A percentile compares a stretch with the other conserved stretches of the same genome.
Evolutionary conservation across 75 land plant genomes (phyloP).

Genomic region (Azolla pinnata): DNA sequence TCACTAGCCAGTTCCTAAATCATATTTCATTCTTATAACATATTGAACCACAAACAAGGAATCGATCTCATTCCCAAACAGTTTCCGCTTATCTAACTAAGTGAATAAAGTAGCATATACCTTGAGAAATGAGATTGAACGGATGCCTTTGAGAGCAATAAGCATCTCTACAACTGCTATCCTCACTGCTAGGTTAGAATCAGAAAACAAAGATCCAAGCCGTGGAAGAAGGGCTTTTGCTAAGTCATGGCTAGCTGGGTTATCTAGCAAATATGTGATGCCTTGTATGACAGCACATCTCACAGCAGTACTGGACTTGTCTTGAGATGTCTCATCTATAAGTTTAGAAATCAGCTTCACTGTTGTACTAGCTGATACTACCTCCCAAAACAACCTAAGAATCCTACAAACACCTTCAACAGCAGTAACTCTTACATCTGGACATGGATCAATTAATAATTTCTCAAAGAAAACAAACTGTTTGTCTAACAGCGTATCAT

Average conservation of each 20-base stretch:
- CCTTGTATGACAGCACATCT: slow-evolving; percentile 64
- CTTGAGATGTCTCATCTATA: slow-evolving; percentile 59
- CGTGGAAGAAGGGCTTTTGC: slow-evolving; percentile 65
- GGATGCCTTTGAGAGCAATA: slow-evolving; percentile 45
- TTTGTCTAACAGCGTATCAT: slow-evolving; percentile 59
- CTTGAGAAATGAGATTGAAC: slow-evolving; percentile 59
- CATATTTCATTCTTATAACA: no score
- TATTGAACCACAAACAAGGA: slow-evolving; percentile 1
- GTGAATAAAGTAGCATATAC: no score
- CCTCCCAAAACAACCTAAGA: slow-evolving; percentile 77
- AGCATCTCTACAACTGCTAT: slow-evolving; percentile 56
- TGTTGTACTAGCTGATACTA: slow-evolving; percentile 57
- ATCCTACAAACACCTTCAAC: slow-evolving; percentile 75
- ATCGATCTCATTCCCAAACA: no score
- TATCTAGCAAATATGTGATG: slow-evolving; percentile 58
- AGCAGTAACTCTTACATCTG: slow-evolving; percentile 61
- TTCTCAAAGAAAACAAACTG: slow-evolving; percentile 70
- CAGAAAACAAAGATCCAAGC: slow-evolving; percentile 44
- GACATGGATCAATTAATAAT: slow-evolving; percentile 60
- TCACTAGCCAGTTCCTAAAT: not conserved
- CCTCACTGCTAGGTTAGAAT: slow-evolving; percentile 47
- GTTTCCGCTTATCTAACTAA: not conserved
- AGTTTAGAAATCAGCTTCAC: slow-evolving; percentile 52
- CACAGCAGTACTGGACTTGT: slow-evolving; percentile 45
- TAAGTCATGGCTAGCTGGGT: slow-evolving; percentile 74